Base-by-base conservation (phyloP, 108 stramenopile genomes). In the Pseudonitzschia delicatissima region DNA sequence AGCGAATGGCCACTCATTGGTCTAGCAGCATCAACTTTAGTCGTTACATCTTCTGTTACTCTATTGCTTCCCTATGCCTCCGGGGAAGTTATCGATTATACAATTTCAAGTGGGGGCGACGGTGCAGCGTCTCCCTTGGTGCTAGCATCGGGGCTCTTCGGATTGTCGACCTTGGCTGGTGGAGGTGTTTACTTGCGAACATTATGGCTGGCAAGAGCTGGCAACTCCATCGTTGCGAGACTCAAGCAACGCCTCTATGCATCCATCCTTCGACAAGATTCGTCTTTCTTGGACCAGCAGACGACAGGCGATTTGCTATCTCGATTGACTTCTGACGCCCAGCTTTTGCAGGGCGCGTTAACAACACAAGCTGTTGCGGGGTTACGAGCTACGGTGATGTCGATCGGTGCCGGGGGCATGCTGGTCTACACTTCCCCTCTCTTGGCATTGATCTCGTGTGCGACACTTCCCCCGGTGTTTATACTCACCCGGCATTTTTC, bases 301-400 rank as follows among this genome's bases (percentile, higher is more conserved):
- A 71, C 65, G 20, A 82, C 87, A 12, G 94, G 94, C 2, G 91
- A 95, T 65, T 73, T 95, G 21, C 36, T 92, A 5, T 91, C 91
- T n/a, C 66, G 91, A 45, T 71, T 95, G 23, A 74, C 94, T 0
- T 73, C 81, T 31, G 95, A 96, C 78, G 69, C 86, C 26, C 77
- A 76, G 42, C 69, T 85, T 39, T 71, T 96, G 47, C 87, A 92
- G 62, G 71, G 77, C 27, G 83, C 86, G 0, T 66, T 96, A 48
- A 92, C 94, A 1, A 87, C 87, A 2, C 82, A 95, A 57, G 77
- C 86, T 0, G 82, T 90, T n/a, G 63, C 78, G 26, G 89, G 76
- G 12, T 47, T 86, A 20, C 73, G 90, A 47, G 83, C 74, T 2
- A 47, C 82, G 4, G 71, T 91, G 25, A 88, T 91, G 90, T 68